Percentiles rank a stretch among this genome's conserved stretches.
phyloP scores from a whole-genome alignment of 2,329 filamentous ascomycete genomes.

The Colletotrichum acutatum region DNA sequence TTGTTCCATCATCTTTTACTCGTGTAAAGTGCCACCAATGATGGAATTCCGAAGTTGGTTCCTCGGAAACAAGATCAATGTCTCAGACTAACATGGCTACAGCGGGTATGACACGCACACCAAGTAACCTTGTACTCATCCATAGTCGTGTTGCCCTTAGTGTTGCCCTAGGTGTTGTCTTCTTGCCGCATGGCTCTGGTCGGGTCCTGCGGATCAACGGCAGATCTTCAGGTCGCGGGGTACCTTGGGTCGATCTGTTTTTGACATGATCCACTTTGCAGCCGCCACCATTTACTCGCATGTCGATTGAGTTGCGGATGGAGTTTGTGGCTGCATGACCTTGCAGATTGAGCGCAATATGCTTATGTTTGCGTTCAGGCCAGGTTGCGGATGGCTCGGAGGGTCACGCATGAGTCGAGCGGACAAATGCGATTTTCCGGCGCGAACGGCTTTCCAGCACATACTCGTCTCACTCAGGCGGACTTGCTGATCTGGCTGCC shows the following conservation, averaged over 20 bases:
- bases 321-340: neutral
- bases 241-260: neutral
- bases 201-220: neutral
- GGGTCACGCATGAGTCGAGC: neutral
- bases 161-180: neutral
- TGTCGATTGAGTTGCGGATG: neutral
- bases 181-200: neutral
- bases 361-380: conserved; percentile 3
- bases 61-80: neutral
- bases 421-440: neutral
- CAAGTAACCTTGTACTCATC: neutral
- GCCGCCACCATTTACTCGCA: neutral
- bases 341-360: conserved; percentile 5
- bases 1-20: neutral
- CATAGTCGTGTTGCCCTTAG: neutral
- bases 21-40: neutral
- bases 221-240: neutral
- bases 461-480: neutral
- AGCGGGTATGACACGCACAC: neutral
- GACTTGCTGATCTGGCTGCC: no score
- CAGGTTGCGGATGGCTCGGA: neutral
- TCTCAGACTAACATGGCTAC: neutral
- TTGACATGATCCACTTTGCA: neutral
- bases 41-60: neutral
- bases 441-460: neutral